Base-by-base conservation (phyloP, 2,329 filamentous ascomycete genomes). In the Torrubiella hemipterigena region DNA sequence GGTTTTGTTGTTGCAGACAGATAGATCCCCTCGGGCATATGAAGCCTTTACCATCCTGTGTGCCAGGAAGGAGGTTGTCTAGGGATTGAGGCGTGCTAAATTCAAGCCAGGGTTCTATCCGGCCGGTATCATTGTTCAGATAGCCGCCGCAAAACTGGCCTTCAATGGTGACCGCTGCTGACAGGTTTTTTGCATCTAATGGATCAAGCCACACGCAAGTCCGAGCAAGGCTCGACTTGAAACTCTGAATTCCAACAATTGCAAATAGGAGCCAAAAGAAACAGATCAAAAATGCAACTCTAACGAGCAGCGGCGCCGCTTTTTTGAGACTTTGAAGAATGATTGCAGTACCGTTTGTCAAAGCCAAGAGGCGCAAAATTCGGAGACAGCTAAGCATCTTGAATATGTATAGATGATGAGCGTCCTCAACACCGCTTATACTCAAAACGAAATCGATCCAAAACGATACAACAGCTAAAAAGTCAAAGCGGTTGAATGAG, bases 201-300 rank as follows among this genome's bases (percentile, higher is more conserved):
- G 77, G 77, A 40, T 84, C 77, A 30, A 81, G 56, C 81, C 81
- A 91, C 18, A 85, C 76, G 50, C 83, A 91, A 39, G 76, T 77
- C 29, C 83, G 78, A 42, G 72, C 73, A 16, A 89, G 56, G 52
- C 82, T 89, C 7, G 81, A 78, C 56, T 89, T 89, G 62, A 98
- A 98, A 56, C 83, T 94, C 52, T 98, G 93, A 15, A 98, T 81
- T 6, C 91, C 93, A 36, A 98, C 78, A 39, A 98, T 95, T 22
- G 86, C 91, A 58, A 98, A 98, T 9, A 96, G 61, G 25, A 98
- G 69, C 91, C 91, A 98, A 58, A 98, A 98, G 58, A 98, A 98
- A 11, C 82, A 73, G 42, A 98, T 86, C 15, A 98, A 65, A 50
- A 98, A 95, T 2, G 84, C 87, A 19, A 98, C 87, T 39, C 94